Evolutionary conservation across 73 alveolate species (phyloP).

Genomic region (Durusdinium trenchii): DNA sequence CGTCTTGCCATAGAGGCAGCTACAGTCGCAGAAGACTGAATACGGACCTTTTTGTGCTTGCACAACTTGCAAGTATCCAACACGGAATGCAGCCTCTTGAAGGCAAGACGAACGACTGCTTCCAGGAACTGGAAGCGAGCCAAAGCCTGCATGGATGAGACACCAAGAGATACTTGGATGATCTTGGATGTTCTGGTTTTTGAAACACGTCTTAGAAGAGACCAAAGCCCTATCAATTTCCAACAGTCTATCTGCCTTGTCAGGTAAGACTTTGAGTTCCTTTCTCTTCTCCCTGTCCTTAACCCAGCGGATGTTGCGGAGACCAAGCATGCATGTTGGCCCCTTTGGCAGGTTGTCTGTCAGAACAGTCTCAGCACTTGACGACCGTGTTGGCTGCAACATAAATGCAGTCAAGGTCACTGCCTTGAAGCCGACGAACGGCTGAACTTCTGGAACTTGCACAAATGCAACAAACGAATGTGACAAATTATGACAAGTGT

Average conservation of each 20-base stretch:
- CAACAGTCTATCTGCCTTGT: slow-evolving; percentile 3
- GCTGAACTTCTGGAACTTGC: no score
- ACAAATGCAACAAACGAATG: no score
- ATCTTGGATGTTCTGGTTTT: no score
- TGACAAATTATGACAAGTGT: no score
- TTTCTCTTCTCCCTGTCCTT: slow-evolving; percentile 79
- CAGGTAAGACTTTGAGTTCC: slow-evolving; percentile 28
- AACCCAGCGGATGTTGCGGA: not conserved
- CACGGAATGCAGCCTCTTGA: slow-evolving; percentile 70
- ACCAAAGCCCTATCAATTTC: no score
- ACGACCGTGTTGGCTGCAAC: slow-evolving; percentile 61
- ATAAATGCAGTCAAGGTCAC: slow-evolving; percentile 53
- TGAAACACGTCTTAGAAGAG: no score
- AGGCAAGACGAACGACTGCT: slow-evolving; percentile 77
- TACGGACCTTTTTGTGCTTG: no score
- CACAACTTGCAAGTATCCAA: no score
- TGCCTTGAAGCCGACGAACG: not conserved
- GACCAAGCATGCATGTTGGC: not conserved
- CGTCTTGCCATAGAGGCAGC: no score
- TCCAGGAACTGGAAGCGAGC: slow-evolving; percentile 81
- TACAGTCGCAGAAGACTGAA: no score
- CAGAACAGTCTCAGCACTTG: not conserved
- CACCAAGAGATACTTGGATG: not conserved
- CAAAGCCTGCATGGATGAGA: not conserved
- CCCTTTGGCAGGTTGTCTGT: not conserved